Evolutionary conservation across 2,329 filamentous ascomycete species (phyloP), one percentile per base, ranked within the genome.

Genomic region (Cercospora sojina): DNA sequence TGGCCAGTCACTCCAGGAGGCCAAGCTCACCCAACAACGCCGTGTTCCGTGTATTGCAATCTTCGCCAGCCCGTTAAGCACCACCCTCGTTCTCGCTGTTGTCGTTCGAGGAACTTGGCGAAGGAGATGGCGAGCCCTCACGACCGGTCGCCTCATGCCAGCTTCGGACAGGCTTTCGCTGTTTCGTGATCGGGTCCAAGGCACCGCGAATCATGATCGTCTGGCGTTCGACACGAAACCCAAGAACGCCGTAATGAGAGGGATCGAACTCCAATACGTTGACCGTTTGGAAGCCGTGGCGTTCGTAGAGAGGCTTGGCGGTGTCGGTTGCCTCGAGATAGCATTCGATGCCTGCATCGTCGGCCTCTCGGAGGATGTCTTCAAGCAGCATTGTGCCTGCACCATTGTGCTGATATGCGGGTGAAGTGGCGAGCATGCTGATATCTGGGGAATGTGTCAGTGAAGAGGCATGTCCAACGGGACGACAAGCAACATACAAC

Each of bases 241-340:
- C 74, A 23, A 62, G 59, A 2, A 73, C 38, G 9, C 74, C 74
- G 57, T 75, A 76, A n/a, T 68, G 67, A 4, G 71, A 67, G 3
- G 75, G 73, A 61, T 77, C 72, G 63, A 77, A 77, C n/a, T 70
- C 59, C 35, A 77, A 47, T 47, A 73, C 73, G 60, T 74, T 73
- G 18, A 75, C 71, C 1, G 67, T 70, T 38, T 71, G 69, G 62
- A 77, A 78, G 16, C 75, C 75, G 61, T 74, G 75, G 61, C 74
- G 73, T 41, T 74, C 72, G 68, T 78, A 78, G 31, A 77, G 64
- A 1, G 70, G 70, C 43, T 70, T 73, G 38, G 76, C 77, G 13
- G 73, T 71, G 53, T 75, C 71, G 1, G 77, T 80, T 10, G 79
- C 77, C 72, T 82, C 80, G 31, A 83, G 68, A 73, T 83, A 83